Evolutionary conservation across 176 grass and related monocot species (phyloP).

Genomic region (Bonia amplexicaulis): DNA sequence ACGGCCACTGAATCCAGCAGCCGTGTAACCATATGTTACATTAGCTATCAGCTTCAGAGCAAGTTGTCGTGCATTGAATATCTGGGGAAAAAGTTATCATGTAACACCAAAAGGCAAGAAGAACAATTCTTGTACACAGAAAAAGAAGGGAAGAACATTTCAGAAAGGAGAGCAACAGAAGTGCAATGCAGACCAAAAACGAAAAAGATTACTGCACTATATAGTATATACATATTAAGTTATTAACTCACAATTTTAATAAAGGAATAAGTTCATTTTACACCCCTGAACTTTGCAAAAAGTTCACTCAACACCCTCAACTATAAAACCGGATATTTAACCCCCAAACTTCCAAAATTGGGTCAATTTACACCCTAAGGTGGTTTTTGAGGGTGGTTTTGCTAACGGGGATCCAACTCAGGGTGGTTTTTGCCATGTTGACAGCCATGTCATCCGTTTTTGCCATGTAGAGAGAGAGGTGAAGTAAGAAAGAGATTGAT

Average conservation of each 20-base stretch:
- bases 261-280: too few species aligned
- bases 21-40: conserved; percentile 96
- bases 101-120: conserved; percentile 9
- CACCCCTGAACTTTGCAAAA: too few species aligned
- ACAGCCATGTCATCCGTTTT: too few species aligned
- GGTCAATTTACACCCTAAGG: too few species aligned
- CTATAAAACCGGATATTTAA: too few species aligned
- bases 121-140: neutral
- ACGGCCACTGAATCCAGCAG: conserved; percentile 91
- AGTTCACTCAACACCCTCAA: too few species aligned
- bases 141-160: neutral
- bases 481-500: too few species aligned
- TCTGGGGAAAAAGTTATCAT: conserved; percentile 43
- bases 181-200: neutral
- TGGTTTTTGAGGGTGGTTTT: too few species aligned
- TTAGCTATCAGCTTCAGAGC: conserved; percentile 97
- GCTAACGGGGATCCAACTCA: too few species aligned
- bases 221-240: neutral
- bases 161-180: conserved; percentile 7
- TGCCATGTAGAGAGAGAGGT: too few species aligned
- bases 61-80: conserved; percentile 96
- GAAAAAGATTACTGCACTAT: neutral
- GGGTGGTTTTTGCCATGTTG: too few species aligned
- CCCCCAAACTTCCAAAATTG: too few species aligned
- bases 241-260: neutral